These are phyloP conservation scores for Microbotryum scabiosae DNA, from an alignment of 1,284 basidiomycete species.

Conservation along the genomic window DNA sequence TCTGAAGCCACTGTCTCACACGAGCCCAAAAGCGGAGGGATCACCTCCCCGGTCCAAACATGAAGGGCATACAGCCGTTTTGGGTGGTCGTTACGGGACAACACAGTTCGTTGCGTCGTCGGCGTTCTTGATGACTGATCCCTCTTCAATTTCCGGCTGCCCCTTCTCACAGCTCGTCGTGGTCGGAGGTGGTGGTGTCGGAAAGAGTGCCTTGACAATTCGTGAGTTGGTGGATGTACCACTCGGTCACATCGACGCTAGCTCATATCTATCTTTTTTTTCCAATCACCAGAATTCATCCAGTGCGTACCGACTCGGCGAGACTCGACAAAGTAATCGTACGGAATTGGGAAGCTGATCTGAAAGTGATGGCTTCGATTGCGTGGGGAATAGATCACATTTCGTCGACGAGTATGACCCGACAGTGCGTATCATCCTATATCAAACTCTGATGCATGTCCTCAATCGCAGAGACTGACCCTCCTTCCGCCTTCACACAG, in stretches of 20 bases:
- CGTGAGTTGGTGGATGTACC: slow-evolving; percentile 37
- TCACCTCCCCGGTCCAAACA: no score
- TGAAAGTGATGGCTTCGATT: slow-evolving; percentile 48
- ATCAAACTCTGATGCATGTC: neutral
- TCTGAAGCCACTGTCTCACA: no score
- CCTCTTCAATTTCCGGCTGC: neutral
- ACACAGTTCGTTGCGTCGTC: no score
- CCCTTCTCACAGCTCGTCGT: slow-evolving; percentile 86
- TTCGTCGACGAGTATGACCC: slow-evolving; percentile 99
- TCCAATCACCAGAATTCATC: neutral
- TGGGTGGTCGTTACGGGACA: no score
- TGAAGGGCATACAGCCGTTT: no score
- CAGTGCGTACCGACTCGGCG: no score
- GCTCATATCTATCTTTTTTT: neutral
- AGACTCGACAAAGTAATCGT: no score
- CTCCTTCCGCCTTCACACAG: neutral
- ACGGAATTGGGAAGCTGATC: no score
- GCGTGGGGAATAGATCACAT: slow-evolving; percentile 72
- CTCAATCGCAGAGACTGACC: neutral
- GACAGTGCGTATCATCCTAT: slow-evolving; percentile 44
- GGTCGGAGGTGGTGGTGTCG: slow-evolving; percentile 86
- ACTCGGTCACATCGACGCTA: neutral
- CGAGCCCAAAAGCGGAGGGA: no score
- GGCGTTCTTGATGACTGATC: no score
- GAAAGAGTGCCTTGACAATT: slow-evolving; percentile 68